Base-by-base conservation (phyloP, 2,329 filamentous ascomycete species). In the Xylariaceae sp. region DNA sequence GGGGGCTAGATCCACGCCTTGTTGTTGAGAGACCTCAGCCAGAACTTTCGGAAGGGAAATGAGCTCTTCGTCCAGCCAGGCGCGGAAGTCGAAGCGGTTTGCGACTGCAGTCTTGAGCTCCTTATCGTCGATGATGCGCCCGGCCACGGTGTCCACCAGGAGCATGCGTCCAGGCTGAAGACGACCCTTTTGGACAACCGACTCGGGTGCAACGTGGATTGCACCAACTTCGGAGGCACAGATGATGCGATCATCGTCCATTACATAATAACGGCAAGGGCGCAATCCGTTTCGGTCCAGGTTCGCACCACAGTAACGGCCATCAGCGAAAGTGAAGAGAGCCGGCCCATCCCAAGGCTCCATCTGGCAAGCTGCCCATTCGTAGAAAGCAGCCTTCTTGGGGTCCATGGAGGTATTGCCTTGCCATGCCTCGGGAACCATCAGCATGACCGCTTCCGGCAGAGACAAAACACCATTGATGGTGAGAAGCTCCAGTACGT, bases 361-460 rank as follows among this genome's bases (percentile, higher is more conserved):
- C 90, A 97, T 97, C 73, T 94, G 85, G 65, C 90, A 97, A 51
- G 88, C 89, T 56, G 90, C 90, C 88, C 90, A 97, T 64, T 97
- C 89, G 67, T 97, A 97, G 68, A 96, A 97, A 36, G 90, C 90
- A 43, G 89, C 86, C 70, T 97, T 97, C 58, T 87, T 85, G 40
- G 88, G 87, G 56, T 96, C 89, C 84, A 97, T 94, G 44, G 81
- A 73, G 26, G 81, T 71, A 64, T 96, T 96, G 46, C 89, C 90
- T 66, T 97, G 88, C 90, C 90, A 97, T 44, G 90, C 90, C 67
- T 97, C 90, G 15, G 90, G 90, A 34, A 97, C 87, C 89, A 97
- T 95, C 55, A 97, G 76, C 90, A 97, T 97, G 53, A 97, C 86
- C 35, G 90, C 90, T 65, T 97, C 90, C 12, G 90, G 90, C 3